A percentile compares a stretch with the other conserved stretches of the same genome.
Evolutionary conservation across 257 asterid species (phyloP).

Genomic region (Lycium ferocissimum): DNA sequence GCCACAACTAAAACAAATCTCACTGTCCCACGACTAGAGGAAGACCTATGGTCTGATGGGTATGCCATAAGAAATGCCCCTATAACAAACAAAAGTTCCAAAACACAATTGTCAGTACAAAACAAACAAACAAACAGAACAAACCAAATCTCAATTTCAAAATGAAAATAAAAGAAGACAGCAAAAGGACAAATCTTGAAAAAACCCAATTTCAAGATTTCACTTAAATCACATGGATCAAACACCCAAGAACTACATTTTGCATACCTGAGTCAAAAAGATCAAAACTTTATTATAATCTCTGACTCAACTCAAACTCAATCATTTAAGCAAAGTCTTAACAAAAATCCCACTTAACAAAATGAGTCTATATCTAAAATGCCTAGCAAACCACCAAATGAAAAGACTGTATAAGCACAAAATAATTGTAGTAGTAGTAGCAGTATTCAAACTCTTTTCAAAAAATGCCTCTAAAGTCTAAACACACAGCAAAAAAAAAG

Average conservation of each 20-base stretch:
- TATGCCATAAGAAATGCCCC: constrained; percentile 45
- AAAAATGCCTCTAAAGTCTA: constrained; percentile 24
- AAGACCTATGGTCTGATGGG: constrained; percentile 40
- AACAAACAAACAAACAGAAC: not conserved
- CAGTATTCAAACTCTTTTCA: not conserved
- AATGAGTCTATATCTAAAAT: not conserved
- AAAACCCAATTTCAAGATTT: constrained; percentile 10
- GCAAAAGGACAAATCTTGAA: constrained; percentile 9
- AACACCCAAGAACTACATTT: constrained; percentile 18
- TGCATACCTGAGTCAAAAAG: constrained; percentile 37
- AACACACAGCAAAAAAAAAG: not conserved
- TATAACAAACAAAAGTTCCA: not conserved
- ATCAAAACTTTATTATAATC: constrained; percentile 28
- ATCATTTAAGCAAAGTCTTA: constrained; percentile 35
- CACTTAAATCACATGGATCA: not conserved
- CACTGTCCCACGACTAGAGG: constrained; percentile 34
- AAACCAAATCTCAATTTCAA: not conserved
- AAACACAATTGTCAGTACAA: not conserved
- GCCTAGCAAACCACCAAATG: not conserved
- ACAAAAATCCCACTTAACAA: not conserved
- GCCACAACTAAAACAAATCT: constrained; percentile 34
- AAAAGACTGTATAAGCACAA: not conserved
- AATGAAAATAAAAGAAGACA: not conserved
- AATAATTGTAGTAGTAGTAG: not conserved
- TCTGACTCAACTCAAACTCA: constrained; percentile 29